Conservation (phyloP, 306 rosid species). For the Rosa chinensis region DNA sequence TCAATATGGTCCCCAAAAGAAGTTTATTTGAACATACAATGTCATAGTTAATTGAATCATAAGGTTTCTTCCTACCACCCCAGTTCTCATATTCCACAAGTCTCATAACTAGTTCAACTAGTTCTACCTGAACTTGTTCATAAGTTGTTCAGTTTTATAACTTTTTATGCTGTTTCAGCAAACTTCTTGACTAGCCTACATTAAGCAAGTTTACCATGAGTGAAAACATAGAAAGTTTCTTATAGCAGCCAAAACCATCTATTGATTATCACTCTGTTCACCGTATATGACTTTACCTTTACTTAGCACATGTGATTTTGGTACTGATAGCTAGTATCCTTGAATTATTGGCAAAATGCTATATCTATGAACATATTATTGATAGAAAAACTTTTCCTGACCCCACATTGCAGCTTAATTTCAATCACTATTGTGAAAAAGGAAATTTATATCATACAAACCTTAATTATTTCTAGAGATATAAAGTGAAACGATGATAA, state of each 20-base stretch:
- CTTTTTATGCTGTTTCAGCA: not conserved
- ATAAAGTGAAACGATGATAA: not conserved
- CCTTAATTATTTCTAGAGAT: not conserved
- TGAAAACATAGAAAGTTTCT: not conserved
- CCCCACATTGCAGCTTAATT: not conserved
- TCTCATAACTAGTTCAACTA: slow-evolving; percentile 1
- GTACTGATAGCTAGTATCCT: not conserved
- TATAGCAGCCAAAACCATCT: not conserved
- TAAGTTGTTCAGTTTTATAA: not conserved
- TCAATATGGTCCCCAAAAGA: not conserved
- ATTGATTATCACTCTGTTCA: not conserved
- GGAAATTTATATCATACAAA: not conserved
- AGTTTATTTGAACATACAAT: not conserved
- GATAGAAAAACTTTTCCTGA: not conserved
- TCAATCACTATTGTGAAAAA: not conserved
- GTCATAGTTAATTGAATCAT: not conserved
- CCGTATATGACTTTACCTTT: not conserved
- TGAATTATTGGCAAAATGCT: not conserved
- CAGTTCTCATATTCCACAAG: not conserved
- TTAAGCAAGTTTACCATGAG: not conserved
- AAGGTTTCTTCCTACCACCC: not conserved
- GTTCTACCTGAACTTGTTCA: not conserved
- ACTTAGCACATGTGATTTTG: not conserved
- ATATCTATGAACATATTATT: not conserved
- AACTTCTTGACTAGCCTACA: not conserved